Base-by-base conservation (phyloP, 176 grass and related monocot genomes). In the Puya raimondii region DNA sequence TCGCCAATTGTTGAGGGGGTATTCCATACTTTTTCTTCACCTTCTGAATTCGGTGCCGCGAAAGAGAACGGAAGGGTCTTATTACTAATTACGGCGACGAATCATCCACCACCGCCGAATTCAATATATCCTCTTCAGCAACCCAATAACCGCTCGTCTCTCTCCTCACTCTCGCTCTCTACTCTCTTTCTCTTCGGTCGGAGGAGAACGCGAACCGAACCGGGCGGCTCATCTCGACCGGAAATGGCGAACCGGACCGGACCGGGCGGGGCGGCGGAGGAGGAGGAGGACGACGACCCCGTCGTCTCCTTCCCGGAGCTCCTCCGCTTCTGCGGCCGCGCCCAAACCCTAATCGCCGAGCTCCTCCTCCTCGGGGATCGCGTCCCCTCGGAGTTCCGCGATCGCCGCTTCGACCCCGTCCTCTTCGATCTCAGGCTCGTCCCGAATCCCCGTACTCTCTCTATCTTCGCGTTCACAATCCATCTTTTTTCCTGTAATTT, bases 401-500 rank as follows among this genome's bases (percentile, higher is more conserved):
- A 89, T 74, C 80, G 68, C 73, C 68, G 78, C 49, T 88, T 81
- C 63, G 80, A 86, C 42, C 47, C 80, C 53, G 80, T 88, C 56
- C 90, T 93, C 80, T 88, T 93, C 54, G 90, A 93, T 82, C 72
- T 93, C 73, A 71, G 86, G 90, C 83, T 54, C 3, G 53, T 59
- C 54, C n/a, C 15, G 15, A 59, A 59, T 8, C 54, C 54, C 54
- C 54, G 54, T 21, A 5, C 54, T 18, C 54, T 59, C 54, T 9
- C 20, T 18, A 9, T 15, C 7, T 21, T 59, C 23, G 11, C 11
- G 29, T 11, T 15, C 14, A 0, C 42, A 47, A 9, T 13, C 3
- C n/a, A 0, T 11, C 25, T 16, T 15, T 12, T 66, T 66, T 42
- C 42, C 15, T 15, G 25, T 23, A 14, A 47, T 10, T 12, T 66